Evolutionary conservation across 305 asterid species (phyloP), one percentile per base, ranked within the genome.

Genomic region (Fraxinus albicans): DNA sequence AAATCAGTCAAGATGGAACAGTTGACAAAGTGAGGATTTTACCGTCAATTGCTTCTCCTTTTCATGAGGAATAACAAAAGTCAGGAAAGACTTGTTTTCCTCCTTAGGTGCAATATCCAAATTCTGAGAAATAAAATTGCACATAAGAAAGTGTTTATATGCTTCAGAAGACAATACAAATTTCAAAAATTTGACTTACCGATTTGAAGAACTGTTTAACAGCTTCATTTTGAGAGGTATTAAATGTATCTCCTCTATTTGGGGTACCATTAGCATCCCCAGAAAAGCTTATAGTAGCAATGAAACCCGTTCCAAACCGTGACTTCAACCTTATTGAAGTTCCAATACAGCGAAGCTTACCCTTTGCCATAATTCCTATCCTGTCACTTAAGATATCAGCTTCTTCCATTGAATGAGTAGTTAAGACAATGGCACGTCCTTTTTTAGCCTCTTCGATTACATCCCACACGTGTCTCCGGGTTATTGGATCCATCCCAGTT

Each of bases 371-470:
- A 86, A 96, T 96, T 69, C 97, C 99, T 42, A 95, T 94, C 77
- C 98, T 91, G 81, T 96, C 99, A 80, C 98, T 91, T 88, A 95
- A 88, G 80, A 96, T 88, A 86, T 96, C 99, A 47, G 99, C 99
- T 91, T 96, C 98, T 80, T 92, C 98, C 99, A 96, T 96, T 2
- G 98, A 96, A 91, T 96, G 98, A 73, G 99, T 96, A 4, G 98
- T 96, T 79, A 96, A 90, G 77, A 96, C 92, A 53, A 96, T 93
- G 17, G 98, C 96, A 77, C 99, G 96, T 47, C 98, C 98, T 87
- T 86, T 90, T 85, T 96, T 96, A 60, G 99, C 95, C 69, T 85
- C 89, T 90, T 96, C 98, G 73, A 95, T 94, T 53, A 96, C 97
- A 84, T 95, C 97, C 98, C 99, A 96, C 78, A 92, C 97, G 44